phyloP scores from a whole-genome alignment of 164 flowering plant genomes.

The Vitis rotundifolia region DNA sequence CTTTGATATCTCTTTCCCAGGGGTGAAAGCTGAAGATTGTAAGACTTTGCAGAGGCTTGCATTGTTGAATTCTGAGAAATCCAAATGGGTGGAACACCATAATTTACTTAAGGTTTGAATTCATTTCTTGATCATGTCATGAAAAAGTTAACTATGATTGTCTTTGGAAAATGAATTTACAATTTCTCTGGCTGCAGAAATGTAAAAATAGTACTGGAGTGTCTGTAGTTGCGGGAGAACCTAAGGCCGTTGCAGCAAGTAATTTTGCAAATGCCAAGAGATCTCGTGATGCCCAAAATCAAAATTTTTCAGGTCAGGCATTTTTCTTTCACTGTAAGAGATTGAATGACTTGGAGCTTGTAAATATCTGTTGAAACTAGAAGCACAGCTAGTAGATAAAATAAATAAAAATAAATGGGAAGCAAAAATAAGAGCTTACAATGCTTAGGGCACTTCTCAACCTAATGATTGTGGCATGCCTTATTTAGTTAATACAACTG shows the following conservation, averaged over 20 bases:
- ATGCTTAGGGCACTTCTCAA: too few species aligned
- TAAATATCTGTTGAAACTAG: background rate
- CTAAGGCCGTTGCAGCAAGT: conserved; percentile 25
- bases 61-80: conserved; percentile 50
- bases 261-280: conserved; percentile 38
- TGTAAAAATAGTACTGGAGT: conserved; percentile 31
- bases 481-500: background rate
- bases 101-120: conserved; percentile 61
- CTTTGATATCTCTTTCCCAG: conserved; percentile 57
- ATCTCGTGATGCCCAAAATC: conserved; percentile 38
- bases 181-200: conserved; percentile 38
- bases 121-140: conserved; percentile 6
- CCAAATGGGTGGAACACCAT: conserved; percentile 78
- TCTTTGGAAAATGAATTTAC: background rate
- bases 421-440: background rate
- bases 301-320: conserved; percentile 54
- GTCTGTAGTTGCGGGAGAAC: conserved; percentile 26
- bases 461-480: background rate
- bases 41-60: conserved; percentile 62
- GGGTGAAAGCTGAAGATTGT: conserved; percentile 54
- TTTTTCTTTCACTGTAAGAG: background rate
- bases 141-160: background rate
- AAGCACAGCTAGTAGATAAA: background rate
- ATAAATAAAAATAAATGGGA: background rate
- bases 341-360: background rate